Conservation (phyloP, 2,329 filamentous ascomycete genomes). For the Aspergillus ochraceus region DNA sequence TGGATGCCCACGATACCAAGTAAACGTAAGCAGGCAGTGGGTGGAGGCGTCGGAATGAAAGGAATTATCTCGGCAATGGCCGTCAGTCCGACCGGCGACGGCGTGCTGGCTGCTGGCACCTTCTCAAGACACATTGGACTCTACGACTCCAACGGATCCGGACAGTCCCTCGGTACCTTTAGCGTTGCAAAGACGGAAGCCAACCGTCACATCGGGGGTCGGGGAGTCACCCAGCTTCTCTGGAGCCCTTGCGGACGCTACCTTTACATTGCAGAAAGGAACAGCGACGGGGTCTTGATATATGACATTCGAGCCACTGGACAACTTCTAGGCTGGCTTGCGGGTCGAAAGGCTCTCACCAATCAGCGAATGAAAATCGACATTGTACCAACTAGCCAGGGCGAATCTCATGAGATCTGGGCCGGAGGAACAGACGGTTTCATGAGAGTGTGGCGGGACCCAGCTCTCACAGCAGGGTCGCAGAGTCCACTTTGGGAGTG, state of each 20-base stretch:
- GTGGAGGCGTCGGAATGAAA: conserved; percentile 53
- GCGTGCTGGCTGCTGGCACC: conserved; percentile 59
- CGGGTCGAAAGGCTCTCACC: conserved; percentile 47
- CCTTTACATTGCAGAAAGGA: conserved; percentile 58
- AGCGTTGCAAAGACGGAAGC: conserved; percentile 43
- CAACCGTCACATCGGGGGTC: conserved; percentile 45
- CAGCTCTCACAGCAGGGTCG: conserved; percentile 41
- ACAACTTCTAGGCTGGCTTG: conserved; percentile 52
- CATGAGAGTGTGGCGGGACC: conserved; percentile 52
- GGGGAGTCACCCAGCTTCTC: conserved; percentile 55
- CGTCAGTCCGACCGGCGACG: conserved; percentile 43
- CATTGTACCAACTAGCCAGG: conserved; percentile 38
- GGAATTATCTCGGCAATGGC: conserved; percentile 56
- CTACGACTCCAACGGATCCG: conserved; percentile 52
- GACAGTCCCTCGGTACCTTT: conserved; percentile 54
- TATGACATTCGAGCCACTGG: conserved; percentile 61
- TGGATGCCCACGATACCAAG: conserved; percentile 51
- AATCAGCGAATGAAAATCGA: conserved; percentile 60
- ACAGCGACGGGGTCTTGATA: conserved; percentile 55
- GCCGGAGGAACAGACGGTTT: conserved; percentile 58
- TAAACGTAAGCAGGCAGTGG: conserved; percentile 47
- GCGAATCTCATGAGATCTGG: conserved; percentile 56
- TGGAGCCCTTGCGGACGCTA: conserved; percentile 62
- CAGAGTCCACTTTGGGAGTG: conserved; percentile 45
- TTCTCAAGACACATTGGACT: conserved; percentile 57